Conservation (phyloP, 192 early-diverging fungal genomes). For the Coemansia asiatica region DNA sequence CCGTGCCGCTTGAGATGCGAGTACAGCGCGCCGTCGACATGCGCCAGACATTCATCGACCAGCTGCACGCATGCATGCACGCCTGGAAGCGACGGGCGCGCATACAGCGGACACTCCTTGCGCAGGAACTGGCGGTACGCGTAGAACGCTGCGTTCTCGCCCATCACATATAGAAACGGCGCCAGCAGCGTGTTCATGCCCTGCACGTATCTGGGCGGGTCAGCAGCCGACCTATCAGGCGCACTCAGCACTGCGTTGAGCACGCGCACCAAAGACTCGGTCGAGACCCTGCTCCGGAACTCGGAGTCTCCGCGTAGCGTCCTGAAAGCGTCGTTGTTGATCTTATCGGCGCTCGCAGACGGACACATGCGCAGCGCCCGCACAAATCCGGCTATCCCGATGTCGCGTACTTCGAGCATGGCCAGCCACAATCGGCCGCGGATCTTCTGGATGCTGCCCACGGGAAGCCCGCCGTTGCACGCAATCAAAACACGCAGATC, state of each 20-base stretch:
- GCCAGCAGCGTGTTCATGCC: slow-evolving; percentile 93
- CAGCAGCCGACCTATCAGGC: slow-evolving; percentile 61
- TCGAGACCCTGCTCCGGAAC: slow-evolving; percentile 69
- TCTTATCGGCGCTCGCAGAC: slow-evolving; percentile 73
- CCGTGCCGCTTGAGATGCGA: slow-evolving; percentile 69
- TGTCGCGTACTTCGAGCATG: slow-evolving; percentile 47
- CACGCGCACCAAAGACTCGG: slow-evolving; percentile 72
- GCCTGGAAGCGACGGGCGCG: slow-evolving; percentile 84
- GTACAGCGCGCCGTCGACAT: slow-evolving; percentile 73
- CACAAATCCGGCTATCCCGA: slow-evolving; percentile 64
- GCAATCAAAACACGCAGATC: slow-evolving; percentile 40
- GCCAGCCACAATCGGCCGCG: slow-evolving; percentile 44
- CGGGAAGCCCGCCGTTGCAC: slow-evolving; percentile 36
- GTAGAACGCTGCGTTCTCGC: slow-evolving; percentile 89
- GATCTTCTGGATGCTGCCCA: slow-evolving; percentile 12
- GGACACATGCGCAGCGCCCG: slow-evolving; percentile 68
- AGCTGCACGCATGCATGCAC: slow-evolving; percentile 89
- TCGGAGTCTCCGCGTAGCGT: slow-evolving; percentile 78
- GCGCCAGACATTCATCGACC: slow-evolving; percentile 75
- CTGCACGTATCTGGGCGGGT: slow-evolving; percentile 76
- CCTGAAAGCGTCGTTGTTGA: slow-evolving; percentile 88
- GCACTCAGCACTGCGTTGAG: slow-evolving; percentile 87
- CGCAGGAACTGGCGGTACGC: slow-evolving; percentile 85
- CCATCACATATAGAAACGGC: slow-evolving; percentile 89
- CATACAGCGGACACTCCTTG: slow-evolving; percentile 88